A percentile compares a stretch with the other conserved stretches of the same genome.
phyloP scores from a whole-genome alignment of 75 land plant species.

The Picea sitchensis region DNA sequence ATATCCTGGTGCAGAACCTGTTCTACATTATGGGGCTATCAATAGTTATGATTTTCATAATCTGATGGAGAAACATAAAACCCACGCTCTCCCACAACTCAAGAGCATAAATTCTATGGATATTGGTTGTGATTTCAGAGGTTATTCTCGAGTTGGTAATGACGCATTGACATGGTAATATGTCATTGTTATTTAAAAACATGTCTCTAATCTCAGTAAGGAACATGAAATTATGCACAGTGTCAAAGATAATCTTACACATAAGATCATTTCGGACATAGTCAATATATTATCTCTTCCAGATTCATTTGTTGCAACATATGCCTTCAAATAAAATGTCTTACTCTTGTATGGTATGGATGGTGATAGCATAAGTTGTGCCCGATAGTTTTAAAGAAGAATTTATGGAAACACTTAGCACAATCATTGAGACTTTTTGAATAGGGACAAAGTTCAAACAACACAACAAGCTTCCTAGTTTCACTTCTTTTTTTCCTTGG shows the following conservation, averaged over 20 bases:
- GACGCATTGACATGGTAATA: slow-evolving; percentile 70
- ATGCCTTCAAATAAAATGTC: slow-evolving; percentile 44
- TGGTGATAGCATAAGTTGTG: slow-evolving; percentile 82
- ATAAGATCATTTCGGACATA: slow-evolving; percentile 8
- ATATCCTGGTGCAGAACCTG: not conserved
- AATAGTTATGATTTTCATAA: not conserved
- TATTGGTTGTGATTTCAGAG: slow-evolving; percentile 68
- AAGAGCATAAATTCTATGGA: slow-evolving; percentile 59
- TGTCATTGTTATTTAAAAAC: slow-evolving; percentile 59
- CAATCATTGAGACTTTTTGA: slow-evolving; percentile 55
- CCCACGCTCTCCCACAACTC: slow-evolving; percentile 43
- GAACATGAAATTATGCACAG: slow-evolving; percentile 59
- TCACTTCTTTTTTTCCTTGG: slow-evolving; percentile 90
- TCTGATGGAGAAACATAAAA: not conserved
- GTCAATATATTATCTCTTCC: not conserved
- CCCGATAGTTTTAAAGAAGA: slow-evolving; percentile 94
- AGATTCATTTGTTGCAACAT: slow-evolving; percentile 14
- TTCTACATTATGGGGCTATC: not conserved
- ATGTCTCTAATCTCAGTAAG: slow-evolving; percentile 38
- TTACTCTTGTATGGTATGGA: slow-evolving; percentile 80
- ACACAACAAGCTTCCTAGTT: slow-evolving; percentile 54
- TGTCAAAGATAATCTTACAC: slow-evolving; percentile 30
- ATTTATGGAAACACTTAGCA: slow-evolving; percentile 84
- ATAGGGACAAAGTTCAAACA: slow-evolving; percentile 45
- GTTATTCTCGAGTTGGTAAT: slow-evolving; percentile 68